These are phyloP conservation scores for Apiospora pterosperma DNA, from an alignment of 2,329 filamentous ascomycete genomes.

Conservation along the genomic window DNA sequence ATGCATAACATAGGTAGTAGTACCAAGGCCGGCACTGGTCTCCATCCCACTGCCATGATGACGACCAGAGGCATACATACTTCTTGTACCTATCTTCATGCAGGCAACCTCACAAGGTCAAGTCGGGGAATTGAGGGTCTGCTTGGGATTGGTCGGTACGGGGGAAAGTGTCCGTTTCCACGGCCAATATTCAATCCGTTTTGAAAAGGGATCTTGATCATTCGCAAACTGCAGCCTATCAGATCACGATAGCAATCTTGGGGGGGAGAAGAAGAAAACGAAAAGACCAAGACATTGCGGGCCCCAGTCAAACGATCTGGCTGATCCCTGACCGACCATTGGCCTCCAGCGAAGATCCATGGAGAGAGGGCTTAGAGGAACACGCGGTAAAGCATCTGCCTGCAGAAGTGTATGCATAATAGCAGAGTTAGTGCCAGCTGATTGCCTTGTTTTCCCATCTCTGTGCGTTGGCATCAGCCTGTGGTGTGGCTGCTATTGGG, in stretches of 20 bases:
- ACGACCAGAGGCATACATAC: background rate
- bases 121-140: background rate
- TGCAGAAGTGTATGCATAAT: constrained; percentile 4
- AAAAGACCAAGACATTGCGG: background rate
- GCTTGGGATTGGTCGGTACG: background rate
- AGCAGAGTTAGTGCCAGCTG: constrained; percentile 5
- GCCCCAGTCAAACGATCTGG: background rate
- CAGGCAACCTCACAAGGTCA: background rate
- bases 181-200: background rate
- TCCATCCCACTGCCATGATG: background rate
- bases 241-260: background rate
- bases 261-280: background rate
- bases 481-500: constrained; percentile 3
- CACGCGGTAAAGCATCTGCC: background rate
- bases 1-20: too few relatives aligned
- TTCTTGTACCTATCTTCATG: too few relatives aligned
- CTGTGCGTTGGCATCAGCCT: constrained; percentile 1
- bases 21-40: too few relatives aligned
- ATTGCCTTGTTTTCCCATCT: constrained; percentile 5
- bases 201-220: background rate
- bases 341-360: background rate
- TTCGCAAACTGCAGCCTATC: background rate
- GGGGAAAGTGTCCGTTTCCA: background rate
- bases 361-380: background rate
- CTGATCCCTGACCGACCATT: background rate